Conservation (phyloP, 2,329 filamentous ascomycete genomes). For the Trichoderma sp. region DNA sequence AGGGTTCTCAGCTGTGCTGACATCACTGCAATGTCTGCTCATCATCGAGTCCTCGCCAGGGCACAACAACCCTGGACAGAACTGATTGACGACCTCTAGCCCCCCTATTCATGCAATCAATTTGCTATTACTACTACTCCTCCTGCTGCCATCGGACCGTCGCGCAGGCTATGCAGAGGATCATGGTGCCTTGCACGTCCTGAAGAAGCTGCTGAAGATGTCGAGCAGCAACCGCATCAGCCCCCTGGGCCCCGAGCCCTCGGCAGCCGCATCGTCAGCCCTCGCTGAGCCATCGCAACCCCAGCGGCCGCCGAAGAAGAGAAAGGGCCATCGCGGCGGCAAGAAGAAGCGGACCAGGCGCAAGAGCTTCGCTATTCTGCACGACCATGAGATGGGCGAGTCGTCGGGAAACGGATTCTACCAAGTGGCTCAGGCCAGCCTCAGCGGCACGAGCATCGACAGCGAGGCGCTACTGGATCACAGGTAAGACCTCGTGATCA, state of each 20-base stretch:
- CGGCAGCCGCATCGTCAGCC: constrained; percentile 8
- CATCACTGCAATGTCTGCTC: constrained; percentile 1
- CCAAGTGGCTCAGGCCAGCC: constrained; percentile 50
- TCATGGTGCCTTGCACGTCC: constrained; percentile 10
- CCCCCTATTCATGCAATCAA: not conserved
- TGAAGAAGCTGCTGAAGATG: constrained; percentile 16
- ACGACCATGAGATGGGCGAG: constrained; percentile 44
- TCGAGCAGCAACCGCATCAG: constrained; percentile 32
- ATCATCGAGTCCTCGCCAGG: not conserved
- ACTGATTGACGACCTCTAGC: not conserved
- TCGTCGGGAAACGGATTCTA: constrained; percentile 46
- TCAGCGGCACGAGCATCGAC: constrained; percentile 83
- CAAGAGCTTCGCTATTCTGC: constrained; percentile 72
- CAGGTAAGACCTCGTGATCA: constrained; percentile 48
- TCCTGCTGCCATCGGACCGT: not conserved
- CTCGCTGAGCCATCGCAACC: constrained; percentile 13
- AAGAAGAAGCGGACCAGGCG: constrained; percentile 74
- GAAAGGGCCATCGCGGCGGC: constrained; percentile 69
- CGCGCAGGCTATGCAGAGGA: not conserved
- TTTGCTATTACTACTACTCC: not conserved
- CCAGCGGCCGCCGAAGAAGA: constrained; percentile 49
- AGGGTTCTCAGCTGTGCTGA: constrained; percentile 10
- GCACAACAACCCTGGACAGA: constrained; percentile 13
- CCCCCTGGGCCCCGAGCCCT: constrained; percentile 24
- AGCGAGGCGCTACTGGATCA: constrained; percentile 87